phyloP scores from a whole-genome alignment of 352 stramenopile species.

The Globisporangium sylvaticum region DNA sequence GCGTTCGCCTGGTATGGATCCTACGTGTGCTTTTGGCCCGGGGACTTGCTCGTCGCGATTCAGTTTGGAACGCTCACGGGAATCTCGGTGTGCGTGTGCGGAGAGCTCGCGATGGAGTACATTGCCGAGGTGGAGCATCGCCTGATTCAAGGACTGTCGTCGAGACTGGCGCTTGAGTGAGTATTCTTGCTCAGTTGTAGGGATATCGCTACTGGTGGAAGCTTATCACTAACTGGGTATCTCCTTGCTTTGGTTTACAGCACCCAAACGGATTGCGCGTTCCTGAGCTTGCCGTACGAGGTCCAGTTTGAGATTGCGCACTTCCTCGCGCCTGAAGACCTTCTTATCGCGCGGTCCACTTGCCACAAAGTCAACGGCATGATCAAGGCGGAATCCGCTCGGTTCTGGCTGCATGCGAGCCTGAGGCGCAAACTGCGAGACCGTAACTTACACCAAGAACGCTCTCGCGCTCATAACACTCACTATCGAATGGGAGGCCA shows the following conservation, averaged over 20 bases:
- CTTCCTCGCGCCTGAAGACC: conserved; percentile 72
- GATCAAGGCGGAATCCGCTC: conserved; percentile 75
- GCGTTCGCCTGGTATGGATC: conserved; percentile 57
- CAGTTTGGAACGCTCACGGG: conserved; percentile 72
- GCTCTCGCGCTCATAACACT: conserved; percentile 44
- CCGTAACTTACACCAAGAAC: conserved; percentile 35
- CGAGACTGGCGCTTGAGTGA: conserved; percentile 42
- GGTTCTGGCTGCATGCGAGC: conserved; percentile 82
- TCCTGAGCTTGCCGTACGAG: conserved; percentile 78
- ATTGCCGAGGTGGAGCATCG: conserved; percentile 58
- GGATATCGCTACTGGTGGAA: not conserved
- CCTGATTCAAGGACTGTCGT: conserved; percentile 46
- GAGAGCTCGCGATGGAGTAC: conserved; percentile 65
- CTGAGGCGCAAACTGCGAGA: conserved; percentile 67
- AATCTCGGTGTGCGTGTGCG: conserved; percentile 65
- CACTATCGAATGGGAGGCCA: conserved; percentile 43
- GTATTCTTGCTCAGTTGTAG: conserved; percentile 11
- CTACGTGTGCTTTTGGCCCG: conserved; percentile 64
- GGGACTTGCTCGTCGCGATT: conserved; percentile 67
- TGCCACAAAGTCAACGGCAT: conserved; percentile 83
- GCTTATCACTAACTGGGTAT: not conserved
- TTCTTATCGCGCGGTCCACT: conserved; percentile 64
- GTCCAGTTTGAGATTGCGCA: conserved; percentile 75
- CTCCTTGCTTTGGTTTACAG: conserved; percentile 23
- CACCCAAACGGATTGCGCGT: conserved; percentile 50